Base-by-base conservation (phyloP, 371 early-diverging fungal genomes). In the Rhizomucor pusillus region DNA sequence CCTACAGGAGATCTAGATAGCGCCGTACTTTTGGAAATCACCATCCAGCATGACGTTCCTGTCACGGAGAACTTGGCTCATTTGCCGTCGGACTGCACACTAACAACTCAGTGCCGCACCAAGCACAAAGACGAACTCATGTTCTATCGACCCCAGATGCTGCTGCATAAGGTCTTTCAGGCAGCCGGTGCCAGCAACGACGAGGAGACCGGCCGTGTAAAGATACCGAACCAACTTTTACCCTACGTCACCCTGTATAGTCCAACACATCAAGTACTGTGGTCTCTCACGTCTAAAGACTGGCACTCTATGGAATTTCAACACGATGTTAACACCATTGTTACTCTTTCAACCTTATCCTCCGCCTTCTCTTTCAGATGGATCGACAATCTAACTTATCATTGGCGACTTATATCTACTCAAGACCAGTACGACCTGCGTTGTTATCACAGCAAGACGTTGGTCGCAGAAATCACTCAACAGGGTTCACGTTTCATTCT, bases 281-380 rank as follows among this genome's bases (percentile, higher is more conserved):
- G 73, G 67, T 51, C 60, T 11, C 50, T 69, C 23, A 49, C 52
- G 36, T 46, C 49, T 33, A 58, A 58, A 56, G 67, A 66, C 47
- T 66, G 69, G 69, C 62, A 69, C 34, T 47, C 63, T 19, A 62
- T 73, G 51, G 47, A 57, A 13, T 54, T 58, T 56, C 19, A 40
- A 10, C 43, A 50, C 25, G 44, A 54, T 4, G 22, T 52, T 34
- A 35, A 34, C 33, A n/a, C n/a, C n/a, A n/a, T n/a, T n/a, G 51
- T 61, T 23, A 45, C 57, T 7, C 49, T 69, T n/a, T 50, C 59
- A 10, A 70, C 58, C 24, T 61, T 67, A 10, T 60, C 67, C 18
- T 59, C 56, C 34, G 43, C 49, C 29, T 57, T 64, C 47, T 35
- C 63, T 1, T 63, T 63, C 43, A 18, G 20, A 25, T 63, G 59